phyloP scores from a whole-genome alignment of 164 flowering plant genomes.

The Umbilicus rupestris region DNA sequence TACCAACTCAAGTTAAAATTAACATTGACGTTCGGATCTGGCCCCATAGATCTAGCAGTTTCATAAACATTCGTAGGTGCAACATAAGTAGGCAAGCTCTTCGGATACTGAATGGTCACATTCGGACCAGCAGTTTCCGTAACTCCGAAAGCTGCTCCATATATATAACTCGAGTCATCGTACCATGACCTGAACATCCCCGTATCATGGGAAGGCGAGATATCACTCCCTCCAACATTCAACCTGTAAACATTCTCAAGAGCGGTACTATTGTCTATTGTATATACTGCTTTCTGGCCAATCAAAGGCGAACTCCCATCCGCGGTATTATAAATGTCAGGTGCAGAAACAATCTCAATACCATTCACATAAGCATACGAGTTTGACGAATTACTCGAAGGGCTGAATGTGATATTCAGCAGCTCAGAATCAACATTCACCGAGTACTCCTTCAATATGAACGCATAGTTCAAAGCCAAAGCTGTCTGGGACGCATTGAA shows the following conservation, averaged over 20 bases:
- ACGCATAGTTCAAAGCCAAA: conserved; percentile 44
- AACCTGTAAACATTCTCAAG: conserved; percentile 61
- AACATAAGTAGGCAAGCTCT: conserved; percentile 32
- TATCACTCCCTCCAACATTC: conserved; percentile 75
- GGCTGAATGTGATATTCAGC: conserved; percentile 52
- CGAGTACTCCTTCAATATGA: conserved; percentile 54
- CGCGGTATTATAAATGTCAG: conserved; percentile 42
- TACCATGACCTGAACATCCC: conserved; percentile 59
- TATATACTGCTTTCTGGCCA: conserved; percentile 21
- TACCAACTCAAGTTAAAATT: conserved; percentile 73
- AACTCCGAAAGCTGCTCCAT: conserved; percentile 52
- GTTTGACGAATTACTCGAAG: conserved; percentile 29
- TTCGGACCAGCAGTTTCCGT: conserved; percentile 25
- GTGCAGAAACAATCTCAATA: conserved; percentile 77
- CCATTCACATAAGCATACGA: conserved; percentile 87
- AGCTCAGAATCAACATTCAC: conserved; percentile 34
- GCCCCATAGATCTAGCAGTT: conserved; percentile 78
- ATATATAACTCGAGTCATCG: conserved; percentile 49
- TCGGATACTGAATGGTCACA: conserved; percentile 29
- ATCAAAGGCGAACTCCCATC: conserved; percentile 25
- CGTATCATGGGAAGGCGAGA: conserved; percentile 46
- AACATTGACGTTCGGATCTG: conserved; percentile 22
- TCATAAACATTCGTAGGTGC: conserved; percentile 58
- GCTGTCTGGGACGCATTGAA: conserved; percentile 66
- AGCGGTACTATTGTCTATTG: conserved; percentile 44